These are phyloP conservation scores for Rehmannia glutinosa DNA, from an alignment of 257 asterid species.

Conservation along the genomic window DNA sequence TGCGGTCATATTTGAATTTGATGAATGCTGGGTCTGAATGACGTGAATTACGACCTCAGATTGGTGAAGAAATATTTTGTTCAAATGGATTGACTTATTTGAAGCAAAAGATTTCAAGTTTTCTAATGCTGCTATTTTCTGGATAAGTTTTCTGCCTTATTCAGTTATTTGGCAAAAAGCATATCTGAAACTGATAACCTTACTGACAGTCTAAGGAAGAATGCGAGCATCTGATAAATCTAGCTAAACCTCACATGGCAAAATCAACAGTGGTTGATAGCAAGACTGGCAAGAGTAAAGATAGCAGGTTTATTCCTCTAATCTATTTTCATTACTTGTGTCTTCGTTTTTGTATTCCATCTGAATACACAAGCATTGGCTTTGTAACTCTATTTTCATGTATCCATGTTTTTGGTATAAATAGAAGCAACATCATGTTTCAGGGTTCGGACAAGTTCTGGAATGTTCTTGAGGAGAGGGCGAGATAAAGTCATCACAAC, in stretches of 20 bases:
- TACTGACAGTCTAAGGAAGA: constrained; percentile 77
- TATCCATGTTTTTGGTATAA: not conserved
- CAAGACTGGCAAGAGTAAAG: constrained; percentile 79
- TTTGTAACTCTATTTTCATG: not conserved
- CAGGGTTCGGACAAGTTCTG: constrained; percentile 93
- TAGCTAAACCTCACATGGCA: constrained; percentile 74
- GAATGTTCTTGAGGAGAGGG: constrained; percentile 76
- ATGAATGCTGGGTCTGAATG: not conserved
- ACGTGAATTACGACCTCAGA: not conserved
- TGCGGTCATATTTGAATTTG: not conserved
- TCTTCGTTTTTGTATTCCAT: not conserved
- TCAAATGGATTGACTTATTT: not conserved
- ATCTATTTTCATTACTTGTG: not conserved
- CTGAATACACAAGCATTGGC: not conserved
- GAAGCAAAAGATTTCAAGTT: not conserved
- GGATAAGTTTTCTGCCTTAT: not conserved
- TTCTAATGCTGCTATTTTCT: not conserved
- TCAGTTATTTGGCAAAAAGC: constrained; percentile 1
- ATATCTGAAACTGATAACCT: not conserved
- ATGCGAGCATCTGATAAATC: constrained; percentile 74
- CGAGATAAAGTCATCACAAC: constrained; percentile 57
- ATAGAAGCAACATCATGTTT: constrained; percentile 17
- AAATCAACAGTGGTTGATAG: constrained; percentile 85
- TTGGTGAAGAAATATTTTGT: not conserved
- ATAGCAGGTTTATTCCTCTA: constrained; percentile 64